Evolutionary conservation across 1,139 yeast species (phyloP), one percentile per base, ranked within the genome.

Genomic region (Sugiyamaella japonica): DNA sequence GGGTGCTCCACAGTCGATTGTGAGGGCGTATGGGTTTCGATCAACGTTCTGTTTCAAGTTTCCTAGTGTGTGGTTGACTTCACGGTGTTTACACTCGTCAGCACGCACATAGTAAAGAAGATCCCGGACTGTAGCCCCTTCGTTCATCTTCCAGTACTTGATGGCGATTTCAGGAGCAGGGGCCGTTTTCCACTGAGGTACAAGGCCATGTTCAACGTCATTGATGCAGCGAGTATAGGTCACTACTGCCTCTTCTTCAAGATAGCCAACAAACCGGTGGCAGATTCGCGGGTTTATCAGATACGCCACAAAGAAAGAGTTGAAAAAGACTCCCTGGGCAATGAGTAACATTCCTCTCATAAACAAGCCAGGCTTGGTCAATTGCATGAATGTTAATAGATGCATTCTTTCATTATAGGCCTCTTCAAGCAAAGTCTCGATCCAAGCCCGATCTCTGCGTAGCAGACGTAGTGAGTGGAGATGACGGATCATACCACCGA

Each of bases 371-470:
- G 93, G 93, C 55, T 80, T 72, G 16, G 86, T 85, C 57, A 86
- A 70, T 65, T 83, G 81, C 60, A 85, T 79, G 63, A 86, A 86
- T 0, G 90, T 85, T 59, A 86, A 72, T 50, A 86, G 75, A 64
- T 86, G 93, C 86, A 86, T 85, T 66, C 90, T 77, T 70, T 86
- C 93, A 64, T 86, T 86, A 71, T 85, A 85, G 0, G 91, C 90
- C 65, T 86, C 93, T 64, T 86, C 91, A 39, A 82, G 73, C 43
- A 86, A 73, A 0, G 90, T 84, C 67, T 86, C 89, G 59, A 86
- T 79, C 87, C 90, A 86, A 1, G 89, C 91, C 62, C 82, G 81
- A 66, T 86, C 93, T 58, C 91, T 73, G 61, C 77, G 76, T 69
- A 52, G 71, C 71, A 38, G 72, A 70, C 41, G 73, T 72, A 63